Evolutionary conservation across 352 stramenopile genomes (phyloP), one percentile per base, ranked within the genome.

Genomic region (Phytophthora fragariaefolia): DNA sequence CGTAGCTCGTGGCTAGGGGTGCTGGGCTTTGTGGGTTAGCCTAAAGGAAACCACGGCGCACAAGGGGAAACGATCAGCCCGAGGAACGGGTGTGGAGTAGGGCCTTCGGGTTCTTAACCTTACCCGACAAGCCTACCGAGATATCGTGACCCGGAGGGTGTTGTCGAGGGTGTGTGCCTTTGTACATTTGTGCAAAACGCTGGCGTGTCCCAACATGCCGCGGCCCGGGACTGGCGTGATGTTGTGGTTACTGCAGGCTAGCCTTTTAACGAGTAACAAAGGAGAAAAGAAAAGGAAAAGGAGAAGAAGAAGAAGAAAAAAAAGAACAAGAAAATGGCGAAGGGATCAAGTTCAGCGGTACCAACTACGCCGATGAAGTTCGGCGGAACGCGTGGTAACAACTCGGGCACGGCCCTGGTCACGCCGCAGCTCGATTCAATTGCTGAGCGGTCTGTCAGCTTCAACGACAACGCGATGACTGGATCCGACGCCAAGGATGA

Each of bases 331-430:
- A 48, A 49, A 22, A 58, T 58, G 51, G 51, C 36, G 34, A 49
- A 48, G 27, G 22, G 36, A 58, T 27, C 32, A 17, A 48, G 23
- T 9, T 58, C 51, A 46, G 15, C 34, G 51, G 34, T 58, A 48
- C 51, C 51, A 49, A 34, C 36, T 36, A 58, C 51, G 12, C 51
- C 51, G 34, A 48, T 48, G 34, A 58, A 49, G 51, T 36, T 23
- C 5, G 27, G 34, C 18, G 34, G 34, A 18, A 32, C 22, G 20
- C 51, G 51, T 26, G 32, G 12, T 4, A 34, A 34, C 6, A 22
- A 20, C 6, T 40, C 17, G 17, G 9, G 4, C 10, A 4, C 28
- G 20, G 18, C 8, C 12, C 27, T 42, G 13, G 26, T 28, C n/a
- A 55, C 48, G 26, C 27, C 27, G 7, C 24, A 42, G 13, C 15